phyloP scores from a whole-genome alignment of 164 flowering plant species.

The grape (Vitis vinifera) region DNA sequence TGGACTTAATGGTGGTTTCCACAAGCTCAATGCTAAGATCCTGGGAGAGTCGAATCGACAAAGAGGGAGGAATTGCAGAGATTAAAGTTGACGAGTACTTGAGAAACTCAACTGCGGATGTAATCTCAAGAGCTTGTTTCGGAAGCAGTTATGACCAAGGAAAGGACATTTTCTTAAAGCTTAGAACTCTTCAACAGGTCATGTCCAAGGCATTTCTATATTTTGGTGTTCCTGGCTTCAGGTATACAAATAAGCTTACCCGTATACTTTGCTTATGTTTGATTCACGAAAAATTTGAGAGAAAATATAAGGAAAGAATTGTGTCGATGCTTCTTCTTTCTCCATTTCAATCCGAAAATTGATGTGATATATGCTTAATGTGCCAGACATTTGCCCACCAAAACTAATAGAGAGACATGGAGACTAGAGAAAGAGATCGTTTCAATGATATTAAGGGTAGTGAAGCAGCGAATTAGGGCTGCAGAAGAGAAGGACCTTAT shows the following conservation, averaged over 20 bases:
- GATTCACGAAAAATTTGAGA: too few species aligned
- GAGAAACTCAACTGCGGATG: conserved; percentile 33
- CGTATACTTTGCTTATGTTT: too few species aligned
- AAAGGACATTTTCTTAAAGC: conserved; percentile 29
- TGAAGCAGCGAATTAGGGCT: conserved; percentile 24
- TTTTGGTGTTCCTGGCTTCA: conserved; percentile 26
- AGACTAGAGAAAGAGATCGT: conserved; percentile 43
- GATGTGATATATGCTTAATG: too few species aligned
- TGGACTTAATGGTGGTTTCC: conserved; percentile 31
- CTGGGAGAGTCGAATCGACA: conserved; percentile 31
- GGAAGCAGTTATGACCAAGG: conserved; percentile 32
- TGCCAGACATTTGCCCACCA: conserved; percentile 33
- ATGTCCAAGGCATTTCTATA: conserved; percentile 16
- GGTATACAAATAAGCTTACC: conserved; percentile 1
- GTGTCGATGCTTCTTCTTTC: too few species aligned
- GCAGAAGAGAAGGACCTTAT: conserved; percentile 39
- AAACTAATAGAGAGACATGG: conserved; percentile 35
- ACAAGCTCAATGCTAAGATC: conserved; percentile 19
- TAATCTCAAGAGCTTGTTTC: conserved; percentile 39
- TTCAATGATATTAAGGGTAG: conserved; percentile 30
- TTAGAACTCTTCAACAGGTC: conserved; percentile 20
- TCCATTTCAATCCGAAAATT: too few species aligned
- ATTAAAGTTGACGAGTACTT: conserved; percentile 28
- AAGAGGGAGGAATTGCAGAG: conserved; percentile 26
- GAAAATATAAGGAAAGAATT: too few species aligned